phyloP scores from a whole-genome alignment of 2,329 filamentous ascomycete genomes.

The Talaromyces pinophilus region DNA sequence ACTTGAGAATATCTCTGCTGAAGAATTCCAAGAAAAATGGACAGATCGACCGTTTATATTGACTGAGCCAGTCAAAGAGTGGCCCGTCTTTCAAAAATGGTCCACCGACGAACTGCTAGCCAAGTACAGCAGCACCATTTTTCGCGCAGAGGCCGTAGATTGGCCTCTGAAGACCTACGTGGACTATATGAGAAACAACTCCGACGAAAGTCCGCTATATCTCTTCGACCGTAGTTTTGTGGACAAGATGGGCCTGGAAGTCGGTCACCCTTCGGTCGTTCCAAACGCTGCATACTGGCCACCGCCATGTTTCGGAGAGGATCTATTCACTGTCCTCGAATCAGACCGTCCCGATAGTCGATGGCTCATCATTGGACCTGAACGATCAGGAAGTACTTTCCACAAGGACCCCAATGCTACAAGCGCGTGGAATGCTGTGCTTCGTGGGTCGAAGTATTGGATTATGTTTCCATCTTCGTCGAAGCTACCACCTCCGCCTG shows the following conservation, averaged over 20 bases:
- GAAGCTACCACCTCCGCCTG: slow-evolving; percentile 68
- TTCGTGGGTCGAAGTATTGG: slow-evolving; percentile 93
- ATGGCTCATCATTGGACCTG: slow-evolving; percentile 90
- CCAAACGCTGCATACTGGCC: slow-evolving; percentile 68
- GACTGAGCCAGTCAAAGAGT: slow-evolving; percentile 75
- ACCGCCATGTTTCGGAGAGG: slow-evolving; percentile 80
- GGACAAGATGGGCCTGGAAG: slow-evolving; percentile 74
- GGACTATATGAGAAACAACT: slow-evolving; percentile 75
- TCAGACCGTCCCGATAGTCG: slow-evolving; percentile 79
- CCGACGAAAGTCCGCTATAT: slow-evolving; percentile 87
- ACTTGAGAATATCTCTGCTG: slow-evolving; percentile 66
- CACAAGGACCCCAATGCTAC: slow-evolving; percentile 77
- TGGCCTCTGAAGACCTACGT: slow-evolving; percentile 83
- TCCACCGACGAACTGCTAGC: slow-evolving; percentile 65
- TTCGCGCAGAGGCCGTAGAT: slow-evolving; percentile 90
- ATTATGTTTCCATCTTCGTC: slow-evolving; percentile 87
- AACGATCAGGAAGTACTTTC: slow-evolving; percentile 86
- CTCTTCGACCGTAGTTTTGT: slow-evolving; percentile 87
- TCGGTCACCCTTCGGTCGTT: slow-evolving; percentile 50
- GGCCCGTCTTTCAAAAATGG: slow-evolving; percentile 79
- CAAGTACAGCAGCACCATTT: slow-evolving; percentile 67
- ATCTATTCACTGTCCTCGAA: slow-evolving; percentile 79
- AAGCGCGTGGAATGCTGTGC: slow-evolving; percentile 88
- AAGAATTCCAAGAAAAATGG: slow-evolving; percentile 75
- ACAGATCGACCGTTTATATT: slow-evolving; percentile 82